Conservation (phyloP, 2,329 filamentous ascomycete genomes). For the Calonectria hongkongensis region DNA sequence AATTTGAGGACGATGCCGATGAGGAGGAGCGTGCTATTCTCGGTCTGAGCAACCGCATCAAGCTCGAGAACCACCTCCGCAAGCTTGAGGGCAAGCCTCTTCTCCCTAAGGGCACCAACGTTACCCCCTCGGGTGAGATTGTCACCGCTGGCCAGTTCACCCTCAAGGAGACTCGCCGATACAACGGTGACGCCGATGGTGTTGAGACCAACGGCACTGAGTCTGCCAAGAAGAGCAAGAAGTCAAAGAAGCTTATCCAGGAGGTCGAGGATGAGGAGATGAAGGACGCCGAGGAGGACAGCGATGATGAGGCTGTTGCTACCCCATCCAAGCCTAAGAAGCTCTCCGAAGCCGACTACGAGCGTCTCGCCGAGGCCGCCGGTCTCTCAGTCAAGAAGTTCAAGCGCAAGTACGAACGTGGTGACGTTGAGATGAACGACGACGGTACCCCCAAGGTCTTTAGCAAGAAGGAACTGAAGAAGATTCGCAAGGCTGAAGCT, state of each 20-base stretch:
- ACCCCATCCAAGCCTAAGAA: constrained; percentile 63
- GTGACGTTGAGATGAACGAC: constrained; percentile 80
- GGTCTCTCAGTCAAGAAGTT: constrained; percentile 85
- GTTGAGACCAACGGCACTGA: constrained; percentile 70
- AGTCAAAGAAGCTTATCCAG: constrained; percentile 65
- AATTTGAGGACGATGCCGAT: constrained; percentile 79
- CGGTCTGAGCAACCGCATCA: constrained; percentile 82
- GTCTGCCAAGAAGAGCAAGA: constrained; percentile 59
- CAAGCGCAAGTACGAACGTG: constrained; percentile 85
- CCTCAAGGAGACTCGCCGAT: constrained; percentile 93
- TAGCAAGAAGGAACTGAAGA: constrained; percentile 87
- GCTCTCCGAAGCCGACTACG: constrained; percentile 74
- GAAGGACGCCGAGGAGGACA: constrained; percentile 63
- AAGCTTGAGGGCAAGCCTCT: constrained; percentile 93
- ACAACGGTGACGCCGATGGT: constrained; percentile 95
- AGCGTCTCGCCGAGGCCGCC: constrained; percentile 77
- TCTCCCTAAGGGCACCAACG: constrained; percentile 83
- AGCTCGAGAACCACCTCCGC: constrained; percentile 85
- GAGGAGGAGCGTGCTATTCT: constrained; percentile 93
- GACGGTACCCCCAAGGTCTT: constrained; percentile 80
- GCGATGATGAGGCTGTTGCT: constrained; percentile 57
- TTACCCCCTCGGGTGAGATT: constrained; percentile 82
- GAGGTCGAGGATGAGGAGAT: constrained; percentile 66
- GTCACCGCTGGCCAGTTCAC: constrained; percentile 86
- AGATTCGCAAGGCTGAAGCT: constrained; percentile 78